These are phyloP conservation scores for Saccharum spontaneum DNA, from an alignment of 176 grass and related monocot genomes.

Conservation along the genomic window DNA sequence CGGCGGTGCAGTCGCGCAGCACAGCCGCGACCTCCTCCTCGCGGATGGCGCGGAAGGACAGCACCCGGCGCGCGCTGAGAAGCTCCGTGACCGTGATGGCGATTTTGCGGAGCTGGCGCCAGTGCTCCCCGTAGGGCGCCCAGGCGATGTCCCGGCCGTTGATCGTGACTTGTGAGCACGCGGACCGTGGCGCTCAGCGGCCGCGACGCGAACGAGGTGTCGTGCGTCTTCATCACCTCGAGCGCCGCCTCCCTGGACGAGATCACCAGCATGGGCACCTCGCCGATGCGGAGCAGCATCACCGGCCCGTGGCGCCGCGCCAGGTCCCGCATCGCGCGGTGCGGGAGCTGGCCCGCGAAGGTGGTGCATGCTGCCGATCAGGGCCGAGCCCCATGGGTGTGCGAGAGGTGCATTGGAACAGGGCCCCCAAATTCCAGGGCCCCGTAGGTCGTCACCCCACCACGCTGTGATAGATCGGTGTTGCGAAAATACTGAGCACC, in stretches of 20 bases:
- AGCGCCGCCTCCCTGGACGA: not conserved
- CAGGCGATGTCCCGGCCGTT: slow-evolving; percentile 51
- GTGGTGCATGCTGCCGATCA: slow-evolving; percentile 8
- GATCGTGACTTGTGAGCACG: slow-evolving; percentile 30
- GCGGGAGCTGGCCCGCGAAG: not conserved
- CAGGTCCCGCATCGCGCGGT: slow-evolving; percentile 4
- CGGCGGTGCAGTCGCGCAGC: not conserved
- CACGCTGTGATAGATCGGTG: too few relatives aligned
- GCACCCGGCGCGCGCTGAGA: slow-evolving; percentile 47
- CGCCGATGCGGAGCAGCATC: slow-evolving; percentile 24
- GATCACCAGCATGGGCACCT: not conserved
- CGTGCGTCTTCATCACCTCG: slow-evolving; percentile 10
- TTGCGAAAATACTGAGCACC: too few relatives aligned
- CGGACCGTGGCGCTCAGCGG: slow-evolving; percentile 44
- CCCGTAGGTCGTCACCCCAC: too few relatives aligned
- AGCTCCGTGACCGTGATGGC: slow-evolving; percentile 57
- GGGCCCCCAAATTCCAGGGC: too few relatives aligned
- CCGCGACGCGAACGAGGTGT: slow-evolving; percentile 45
- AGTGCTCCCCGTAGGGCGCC: slow-evolving; percentile 60
- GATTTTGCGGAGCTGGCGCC: slow-evolving; percentile 64
- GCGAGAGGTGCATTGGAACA: too few relatives aligned
- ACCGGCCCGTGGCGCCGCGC: not conserved
- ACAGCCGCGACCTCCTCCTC: slow-evolving; percentile 49
- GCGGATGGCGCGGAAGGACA: slow-evolving; percentile 45
- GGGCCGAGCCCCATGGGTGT: too few relatives aligned